A percentile compares a stretch with the other conserved stretches of the same genome.
These are phyloP conservation scores for Puccinia hordei DNA, from an alignment of 1,284 basidiomycete species.

Conservation along the genomic window DNA sequence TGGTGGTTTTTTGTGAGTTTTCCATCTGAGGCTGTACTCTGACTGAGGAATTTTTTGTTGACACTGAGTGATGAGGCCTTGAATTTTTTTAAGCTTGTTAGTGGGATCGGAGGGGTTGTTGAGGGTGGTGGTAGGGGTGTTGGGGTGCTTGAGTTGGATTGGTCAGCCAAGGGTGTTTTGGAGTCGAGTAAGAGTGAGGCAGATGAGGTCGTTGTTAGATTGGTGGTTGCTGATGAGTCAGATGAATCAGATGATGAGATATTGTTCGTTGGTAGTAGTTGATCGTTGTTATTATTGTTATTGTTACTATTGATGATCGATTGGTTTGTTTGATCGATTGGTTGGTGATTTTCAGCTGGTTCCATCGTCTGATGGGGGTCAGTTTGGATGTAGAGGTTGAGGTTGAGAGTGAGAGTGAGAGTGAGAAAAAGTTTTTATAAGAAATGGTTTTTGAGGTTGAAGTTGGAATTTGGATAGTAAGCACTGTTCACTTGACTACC, in stretches of 20 bases:
- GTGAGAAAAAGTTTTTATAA: too few relatives aligned
- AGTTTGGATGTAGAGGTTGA: too few relatives aligned
- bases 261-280: background rate
- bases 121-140: background rate
- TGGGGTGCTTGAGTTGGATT: too few relatives aligned
- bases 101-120: background rate
- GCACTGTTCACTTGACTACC: too few relatives aligned
- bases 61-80: slow-evolving; percentile 48
- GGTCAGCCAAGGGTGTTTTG: background rate
- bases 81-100: slow-evolving; percentile 37
- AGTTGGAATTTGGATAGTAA: too few relatives aligned
- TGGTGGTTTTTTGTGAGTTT: slow-evolving; percentile 28
- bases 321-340: background rate
- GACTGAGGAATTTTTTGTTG: slow-evolving; percentile 50
- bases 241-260: background rate
- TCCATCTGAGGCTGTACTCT: slow-evolving; percentile 27
- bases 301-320: background rate
- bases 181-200: too few relatives aligned
- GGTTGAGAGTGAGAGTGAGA: too few relatives aligned
- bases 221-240: background rate
- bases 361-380: too few relatives aligned
- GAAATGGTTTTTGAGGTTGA: too few relatives aligned
- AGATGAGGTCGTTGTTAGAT: background rate
- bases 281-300: too few relatives aligned
- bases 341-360: too few relatives aligned